phyloP scores from a whole-genome alignment of 78 protist genomes.

The Dictyostelium firmibasis region DNA sequence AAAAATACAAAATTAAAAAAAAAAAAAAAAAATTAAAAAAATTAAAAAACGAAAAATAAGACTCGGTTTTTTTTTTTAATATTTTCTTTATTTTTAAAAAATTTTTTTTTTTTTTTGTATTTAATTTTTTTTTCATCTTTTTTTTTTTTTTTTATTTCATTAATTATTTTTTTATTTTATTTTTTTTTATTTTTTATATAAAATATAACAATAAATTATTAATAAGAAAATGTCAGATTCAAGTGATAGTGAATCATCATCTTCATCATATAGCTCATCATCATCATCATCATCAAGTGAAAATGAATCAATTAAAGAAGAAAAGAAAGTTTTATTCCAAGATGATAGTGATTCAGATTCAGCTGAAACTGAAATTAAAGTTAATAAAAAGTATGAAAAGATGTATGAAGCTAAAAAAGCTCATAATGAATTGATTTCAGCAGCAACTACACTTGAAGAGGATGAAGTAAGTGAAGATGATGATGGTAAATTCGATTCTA shows the following conservation, averaged over 20 bases:
- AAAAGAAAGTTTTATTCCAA: background rate
- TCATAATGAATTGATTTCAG: background rate
- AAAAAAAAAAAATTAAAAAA: background rate
- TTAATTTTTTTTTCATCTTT: background rate
- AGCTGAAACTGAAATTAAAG: background rate
- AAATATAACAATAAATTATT: background rate
- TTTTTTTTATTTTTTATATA: background rate
- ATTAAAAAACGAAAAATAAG: background rate
- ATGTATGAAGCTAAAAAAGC: background rate
- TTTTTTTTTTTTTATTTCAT: background rate
- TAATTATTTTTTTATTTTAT: background rate
- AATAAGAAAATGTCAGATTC: constrained; percentile 1
- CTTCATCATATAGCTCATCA: background rate
- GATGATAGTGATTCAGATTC: background rate
- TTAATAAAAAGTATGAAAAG: background rate
- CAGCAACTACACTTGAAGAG: background rate
- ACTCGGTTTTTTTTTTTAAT: constrained; percentile 14
- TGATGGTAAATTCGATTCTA: constrained; percentile 44
- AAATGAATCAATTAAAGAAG: background rate
- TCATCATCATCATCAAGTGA: background rate
- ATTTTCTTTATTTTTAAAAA: no score
- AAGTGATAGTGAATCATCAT: background rate
- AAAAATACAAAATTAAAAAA: background rate
- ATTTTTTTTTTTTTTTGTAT: background rate
- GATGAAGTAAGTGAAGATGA: constrained; percentile 69